Conservation (phyloP, 1,284 basidiomycete genomes). For the Hemileia vastatrix region DNA sequence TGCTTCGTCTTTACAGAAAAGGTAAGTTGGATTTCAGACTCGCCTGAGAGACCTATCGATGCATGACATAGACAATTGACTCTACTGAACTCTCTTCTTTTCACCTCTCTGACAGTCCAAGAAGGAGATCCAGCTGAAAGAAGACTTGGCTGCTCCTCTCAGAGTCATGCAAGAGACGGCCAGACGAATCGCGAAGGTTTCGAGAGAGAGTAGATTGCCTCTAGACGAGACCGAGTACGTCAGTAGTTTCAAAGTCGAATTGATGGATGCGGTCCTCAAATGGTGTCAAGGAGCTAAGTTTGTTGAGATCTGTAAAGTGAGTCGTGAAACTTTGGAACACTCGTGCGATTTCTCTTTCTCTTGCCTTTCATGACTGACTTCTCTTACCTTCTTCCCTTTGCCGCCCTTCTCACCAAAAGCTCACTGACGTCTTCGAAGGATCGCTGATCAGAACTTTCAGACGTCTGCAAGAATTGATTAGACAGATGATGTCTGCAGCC, state of each 20-base stretch:
- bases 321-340: constrained; percentile 28
- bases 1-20: constrained; percentile 98
- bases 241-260: constrained; percentile 90
- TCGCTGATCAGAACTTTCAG: constrained; percentile 42
- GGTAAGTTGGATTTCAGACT: constrained; percentile 48
- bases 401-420: constrained; percentile 7
- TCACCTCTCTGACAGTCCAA: constrained; percentile 58
- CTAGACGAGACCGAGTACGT: constrained; percentile 93
- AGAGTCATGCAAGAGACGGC: constrained; percentile 92
- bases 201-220: constrained; percentile 78
- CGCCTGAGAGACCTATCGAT: background rate
- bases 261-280: constrained; percentile 92
- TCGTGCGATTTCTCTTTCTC: background rate
- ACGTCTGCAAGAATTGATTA: constrained; percentile 40
- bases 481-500: constrained; percentile 40
- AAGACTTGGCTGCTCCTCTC: constrained; percentile 82
- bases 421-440: constrained; percentile 44
- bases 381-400: background rate
- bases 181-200: constrained; percentile 88
- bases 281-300: constrained; percentile 97
- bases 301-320: constrained; percentile 84
- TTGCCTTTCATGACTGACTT: background rate
- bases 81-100: background rate
- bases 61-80: background rate
- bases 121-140: constrained; percentile 71